Conservation (phyloP, 2,329 filamentous ascomycete species). For the Biscogniauxia mediterranea region DNA sequence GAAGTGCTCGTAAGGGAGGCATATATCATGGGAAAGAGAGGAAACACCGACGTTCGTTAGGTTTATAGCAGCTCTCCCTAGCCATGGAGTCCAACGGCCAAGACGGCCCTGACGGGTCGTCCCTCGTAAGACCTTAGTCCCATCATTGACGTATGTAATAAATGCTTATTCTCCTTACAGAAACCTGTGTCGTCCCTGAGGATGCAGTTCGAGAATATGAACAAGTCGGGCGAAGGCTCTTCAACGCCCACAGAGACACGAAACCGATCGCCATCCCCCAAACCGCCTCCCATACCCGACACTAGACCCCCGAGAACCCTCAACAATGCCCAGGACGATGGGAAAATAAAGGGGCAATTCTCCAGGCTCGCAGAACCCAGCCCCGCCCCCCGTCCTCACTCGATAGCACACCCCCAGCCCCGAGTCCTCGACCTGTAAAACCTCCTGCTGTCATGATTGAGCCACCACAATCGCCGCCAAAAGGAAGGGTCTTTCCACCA, state of each 20-base stretch:
- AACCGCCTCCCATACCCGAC: conserved; percentile 32
- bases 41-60: conserved; percentile 15
- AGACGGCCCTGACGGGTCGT: conserved; percentile 72
- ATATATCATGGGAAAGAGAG: conserved; percentile 26
- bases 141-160: conserved; percentile 9
- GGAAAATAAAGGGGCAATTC: conserved; percentile 28
- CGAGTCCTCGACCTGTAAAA: conserved; percentile 42
- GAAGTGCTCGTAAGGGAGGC: conserved; percentile 8
- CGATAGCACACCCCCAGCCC: conserved; percentile 41
- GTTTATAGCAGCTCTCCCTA: conserved; percentile 25
- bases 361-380: conserved; percentile 20
- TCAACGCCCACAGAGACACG: conserved; percentile 34
- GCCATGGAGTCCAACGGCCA: conserved; percentile 44
- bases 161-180: conserved; percentile 41
- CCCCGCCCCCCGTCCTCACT: conserved; percentile 42
- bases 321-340: conserved; percentile 24
- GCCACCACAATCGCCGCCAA: conserved; percentile 68
- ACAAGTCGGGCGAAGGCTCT: conserved; percentile 44
- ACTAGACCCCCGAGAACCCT: conserved; percentile 31
- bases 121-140: conserved; percentile 57
- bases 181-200: conserved; percentile 80
- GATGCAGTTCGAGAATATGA: conserved; percentile 79
- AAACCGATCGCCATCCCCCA: conserved; percentile 33
- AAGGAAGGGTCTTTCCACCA: conserved; percentile 38
- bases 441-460: conserved; percentile 68